These are phyloP conservation scores for Ophiobolus disseminans DNA, from an alignment of 2,329 filamentous ascomycete genomes.

Conservation along the genomic window DNA sequence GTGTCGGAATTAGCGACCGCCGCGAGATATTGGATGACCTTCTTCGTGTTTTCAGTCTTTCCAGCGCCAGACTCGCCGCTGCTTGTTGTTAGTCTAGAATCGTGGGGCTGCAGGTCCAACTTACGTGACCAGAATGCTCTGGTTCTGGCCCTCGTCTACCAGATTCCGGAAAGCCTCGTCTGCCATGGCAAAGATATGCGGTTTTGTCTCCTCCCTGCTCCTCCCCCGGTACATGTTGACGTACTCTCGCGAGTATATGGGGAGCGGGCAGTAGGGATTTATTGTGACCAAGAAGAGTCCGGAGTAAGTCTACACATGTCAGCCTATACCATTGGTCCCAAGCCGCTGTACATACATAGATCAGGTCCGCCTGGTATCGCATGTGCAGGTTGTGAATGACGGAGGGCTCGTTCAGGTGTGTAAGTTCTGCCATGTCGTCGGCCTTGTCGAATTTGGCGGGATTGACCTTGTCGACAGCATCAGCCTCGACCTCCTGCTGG, in stretches of 20 bases:
- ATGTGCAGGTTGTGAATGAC: slow-evolving; percentile 97
- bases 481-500: slow-evolving; percentile 85
- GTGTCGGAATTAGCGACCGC: slow-evolving; percentile 89
- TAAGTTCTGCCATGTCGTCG: slow-evolving; percentile 98
- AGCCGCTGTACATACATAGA: slow-evolving; percentile 66
- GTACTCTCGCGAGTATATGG: slow-evolving; percentile 96
- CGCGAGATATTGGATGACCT: slow-evolving; percentile 97
- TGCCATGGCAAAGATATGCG: slow-evolving; percentile 97
- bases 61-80: slow-evolving; percentile 93
- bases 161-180: slow-evolving; percentile 96
- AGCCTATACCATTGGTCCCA: slow-evolving; percentile 1
- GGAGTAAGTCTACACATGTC: slow-evolving; percentile 77
- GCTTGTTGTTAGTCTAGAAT: slow-evolving; percentile 21
- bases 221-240: slow-evolving; percentile 97
- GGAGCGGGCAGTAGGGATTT: slow-evolving; percentile 92
- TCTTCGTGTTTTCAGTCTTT: slow-evolving; percentile 99
- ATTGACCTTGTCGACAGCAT: slow-evolving; percentile 97
- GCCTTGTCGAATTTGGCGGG: slow-evolving; percentile 99
- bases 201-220: slow-evolving; percentile 90
- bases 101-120: slow-evolving; percentile 28
- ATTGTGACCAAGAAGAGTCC: slow-evolving; percentile 96
- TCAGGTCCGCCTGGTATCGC: slow-evolving; percentile 93
- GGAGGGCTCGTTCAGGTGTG: slow-evolving; percentile 95
- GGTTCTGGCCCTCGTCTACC: slow-evolving; percentile 92
- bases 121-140: slow-evolving; percentile 93